phyloP scores from a whole-genome alignment of 768 basidiomycete genomes.

The Termitomyces sp. region DNA sequence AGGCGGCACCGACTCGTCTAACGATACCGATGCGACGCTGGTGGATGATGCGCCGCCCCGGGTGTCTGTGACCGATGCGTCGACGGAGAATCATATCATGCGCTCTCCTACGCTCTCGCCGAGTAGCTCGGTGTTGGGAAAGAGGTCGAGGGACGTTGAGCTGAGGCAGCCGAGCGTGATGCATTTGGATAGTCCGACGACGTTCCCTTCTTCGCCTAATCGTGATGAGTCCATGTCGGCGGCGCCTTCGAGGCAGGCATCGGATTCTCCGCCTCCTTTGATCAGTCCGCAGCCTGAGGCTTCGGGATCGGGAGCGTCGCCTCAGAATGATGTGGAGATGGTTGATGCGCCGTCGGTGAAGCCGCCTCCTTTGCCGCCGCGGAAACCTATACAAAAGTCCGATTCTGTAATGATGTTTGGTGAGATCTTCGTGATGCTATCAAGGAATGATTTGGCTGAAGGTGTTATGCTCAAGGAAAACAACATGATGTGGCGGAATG shows the following conservation, averaged over 20 bases:
- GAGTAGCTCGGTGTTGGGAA: conserved; percentile 65
- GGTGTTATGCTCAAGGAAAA: conserved; percentile 51
- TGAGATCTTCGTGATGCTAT: conserved; percentile 27
- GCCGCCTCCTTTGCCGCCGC: conserved; percentile 55
- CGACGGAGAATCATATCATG: conserved; percentile 17
- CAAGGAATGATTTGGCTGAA: conserved; percentile 9
- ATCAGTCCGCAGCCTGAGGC: conserved; percentile 25
- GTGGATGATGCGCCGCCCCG: conserved; percentile 68
- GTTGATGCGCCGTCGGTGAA: conserved; percentile 27
- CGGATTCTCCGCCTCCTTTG: conserved; percentile 24
- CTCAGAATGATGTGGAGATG: conserved; percentile 36
- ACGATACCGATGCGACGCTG: conserved; percentile 85
- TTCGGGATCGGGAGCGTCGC: conserved; percentile 24
- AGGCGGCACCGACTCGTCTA: conserved; percentile 75
- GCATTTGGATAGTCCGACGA: conserved; percentile 53
- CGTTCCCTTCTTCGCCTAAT: conserved; percentile 28
- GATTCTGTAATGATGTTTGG: conserved; percentile 92
- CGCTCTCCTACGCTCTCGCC: conserved; percentile 34
- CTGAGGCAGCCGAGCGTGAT: conserved; percentile 36
- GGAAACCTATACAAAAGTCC: conserved; percentile 46
- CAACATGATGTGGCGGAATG: conserved; percentile 99
- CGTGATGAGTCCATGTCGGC: conserved; percentile 31
- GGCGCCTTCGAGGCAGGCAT: conserved; percentile 23
- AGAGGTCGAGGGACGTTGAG: conserved; percentile 53
- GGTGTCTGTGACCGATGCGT: conserved; percentile 21